Base-by-base conservation (phyloP, 441 rosid genomes). In the Iberis amara region DNA sequence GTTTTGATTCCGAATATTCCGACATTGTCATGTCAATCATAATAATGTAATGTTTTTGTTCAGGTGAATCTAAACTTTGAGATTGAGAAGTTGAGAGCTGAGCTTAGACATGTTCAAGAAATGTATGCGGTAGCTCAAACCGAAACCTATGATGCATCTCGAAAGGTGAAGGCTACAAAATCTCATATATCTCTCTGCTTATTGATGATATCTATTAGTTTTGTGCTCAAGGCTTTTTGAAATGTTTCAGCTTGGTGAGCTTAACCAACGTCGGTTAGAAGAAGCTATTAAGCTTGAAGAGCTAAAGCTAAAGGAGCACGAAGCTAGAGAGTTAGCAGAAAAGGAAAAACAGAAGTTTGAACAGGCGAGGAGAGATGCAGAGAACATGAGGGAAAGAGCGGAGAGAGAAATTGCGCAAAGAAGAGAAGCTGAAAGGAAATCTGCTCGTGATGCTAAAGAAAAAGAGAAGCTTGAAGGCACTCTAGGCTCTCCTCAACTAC, bases 51-150 rank as follows among this genome's bases (percentile, higher is more conserved):
- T 8, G 21, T 21, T 23, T 45, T 1, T 51, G 11, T 31, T 57
- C 82, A 89, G 97, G 77, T 24, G 47, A 66, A 71, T 47, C 49
- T 83, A 39, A 70, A 67, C 74, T 81, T 77, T 57, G 98, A 91
- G 87, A 56, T 91, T 62, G 96, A 91, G 74, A 87, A 81, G 73
- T 82, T 91, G 60, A 88, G 83, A 74, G 68, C 59, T 68, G 96
- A 87, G 72, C 94, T 91, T 30, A 87, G 90, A 70, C 95, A 87
- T 28, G 74, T 61, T 57, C 86, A 71, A 59, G 95, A 84, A 49
- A 83, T 85, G 77, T 79, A 85, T 59, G 94, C 90, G 2, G 53
- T 73, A 30, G 95, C 96, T 58, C 95, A 80, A 61, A 80, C 70
- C 38, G 96, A 91, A 76, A 75, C 84, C 36, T 65, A 66, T 41